Evolutionary conservation across 768 basidiomycete species (phyloP), one percentile per base, ranked within the genome.

Genomic region (Tulasnella sp.): DNA sequence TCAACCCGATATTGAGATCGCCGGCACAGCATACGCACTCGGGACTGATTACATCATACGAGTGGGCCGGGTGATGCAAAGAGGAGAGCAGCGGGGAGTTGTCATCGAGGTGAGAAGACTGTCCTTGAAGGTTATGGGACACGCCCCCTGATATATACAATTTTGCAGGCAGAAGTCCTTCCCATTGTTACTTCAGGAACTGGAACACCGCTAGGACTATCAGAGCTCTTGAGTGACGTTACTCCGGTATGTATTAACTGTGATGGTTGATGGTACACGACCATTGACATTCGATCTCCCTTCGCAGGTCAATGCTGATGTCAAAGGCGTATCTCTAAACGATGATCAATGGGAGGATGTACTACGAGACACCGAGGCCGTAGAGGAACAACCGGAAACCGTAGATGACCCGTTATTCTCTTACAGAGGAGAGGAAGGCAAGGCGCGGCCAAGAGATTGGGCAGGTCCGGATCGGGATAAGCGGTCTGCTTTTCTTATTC

Each of bases 381-480:
- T 19, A 21, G 29, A 17, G 11, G 48, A 51, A 5, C 17, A 29
- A 21, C 3, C 50, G 3, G 21, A 19, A 27, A 44, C 42, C 41
- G 29, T 4, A 27, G 26, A 51, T 9, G 58, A 59, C 29, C 45
- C 32, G 24, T 15, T 59, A 19, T 59, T 59, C 34, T 50, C 47
- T 19, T 59, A 48, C 45, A 50, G 29, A 24, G 47, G 47, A 4
- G 47, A 59, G 38, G 58, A 59, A 21, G 58, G 45, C 15, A 30
- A 50, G 47, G 3, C 58, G 21, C 13, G 23, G 4, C 29, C 44
- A 4, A 24, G 26, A 24, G 58, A 59, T 32, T 59, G 58, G 58
- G 50, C 47, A n/a, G 58, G 58, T 51, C 23, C 58, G 15, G 47
- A 59, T 11, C 48, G 58, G 24, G 58, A 59, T 23, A 59, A 59